Base-by-base conservation (phyloP, 2,329 filamentous ascomycete species). In the Coleophoma cylindrospora region DNA sequence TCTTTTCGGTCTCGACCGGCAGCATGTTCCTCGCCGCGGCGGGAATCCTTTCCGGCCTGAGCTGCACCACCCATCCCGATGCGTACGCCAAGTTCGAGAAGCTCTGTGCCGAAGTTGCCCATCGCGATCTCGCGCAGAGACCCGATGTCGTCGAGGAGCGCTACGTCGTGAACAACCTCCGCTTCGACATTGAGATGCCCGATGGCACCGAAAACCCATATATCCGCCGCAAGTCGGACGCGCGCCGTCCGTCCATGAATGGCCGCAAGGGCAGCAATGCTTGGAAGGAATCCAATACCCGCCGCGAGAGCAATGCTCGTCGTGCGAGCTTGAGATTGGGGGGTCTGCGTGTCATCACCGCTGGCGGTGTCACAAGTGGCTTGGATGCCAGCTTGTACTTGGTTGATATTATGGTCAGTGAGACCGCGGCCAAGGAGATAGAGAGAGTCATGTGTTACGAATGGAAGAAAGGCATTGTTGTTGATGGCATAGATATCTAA, bases 81-180 rank as follows among this genome's bases (percentile, higher is more conserved):
- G 84, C 76, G 71, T 78, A 91, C 61, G 90, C 88, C 67, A 86
- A 81, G 57, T 83, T 95, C 64, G 89, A 94, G 75, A 91, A 84
- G 61, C 71, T 91, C 59, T 91, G 87, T 75, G 87, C 86, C 67
- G 83, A 89, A 57, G 81, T 83, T 44, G 80, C 86, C 43, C 80
- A 81, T 51, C 77, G 83, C 55, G 83, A 88, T 67, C 74, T 87
- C 58, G 79, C 82, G 50, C 86, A 91, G 73, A 84, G 87, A 64
- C 90, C 87, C 61, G 88, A 94, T 64, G 86, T 94, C 56, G 79
- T 92, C 63, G 88, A 94, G 64, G 85, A 89, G 56, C 80, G 89
- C 64, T 95, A 94, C 66, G 89, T 95, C 17, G 89, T 95, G 67
- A 95, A 95, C 77, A 94, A 95, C 71, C 84, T 91, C 52, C 86